Conservation (phyloP, 1,284 basidiomycete genomes). For the Trichosporon asahii region DNA sequence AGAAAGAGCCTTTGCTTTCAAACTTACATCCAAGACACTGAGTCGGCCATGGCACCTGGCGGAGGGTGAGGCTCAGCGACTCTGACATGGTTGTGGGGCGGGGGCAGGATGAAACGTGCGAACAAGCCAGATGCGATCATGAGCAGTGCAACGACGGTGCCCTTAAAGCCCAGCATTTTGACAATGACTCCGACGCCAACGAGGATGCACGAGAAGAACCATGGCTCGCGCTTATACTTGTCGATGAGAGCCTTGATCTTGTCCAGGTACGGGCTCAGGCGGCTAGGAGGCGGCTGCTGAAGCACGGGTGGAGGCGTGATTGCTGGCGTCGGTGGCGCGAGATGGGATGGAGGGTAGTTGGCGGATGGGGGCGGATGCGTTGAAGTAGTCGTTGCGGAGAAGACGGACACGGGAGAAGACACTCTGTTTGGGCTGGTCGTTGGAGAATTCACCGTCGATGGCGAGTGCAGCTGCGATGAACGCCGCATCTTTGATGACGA, state of each 20-base stretch:
- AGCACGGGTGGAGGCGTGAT: not conserved
- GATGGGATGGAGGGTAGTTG: not conserved
- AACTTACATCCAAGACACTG: conserved; percentile 23
- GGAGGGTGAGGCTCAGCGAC: conserved; percentile 8
- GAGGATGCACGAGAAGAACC: not conserved
- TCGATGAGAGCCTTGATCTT: not conserved
- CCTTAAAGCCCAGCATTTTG: conserved; percentile 5
- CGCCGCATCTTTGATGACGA: not conserved
- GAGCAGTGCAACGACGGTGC: not conserved
- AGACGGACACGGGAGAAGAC: not conserved
- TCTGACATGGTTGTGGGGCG: not conserved
- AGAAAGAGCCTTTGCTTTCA: not conserved
- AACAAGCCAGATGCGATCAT: conserved; percentile 5
- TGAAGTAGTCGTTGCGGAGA: not conserved
- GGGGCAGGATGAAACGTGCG: conserved; percentile 15
- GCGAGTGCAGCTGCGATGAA: not conserved
- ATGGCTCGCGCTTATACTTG: not conserved
- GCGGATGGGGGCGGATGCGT: not conserved
- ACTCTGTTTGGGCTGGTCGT: not conserved
- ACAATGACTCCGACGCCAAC: conserved; percentile 9
- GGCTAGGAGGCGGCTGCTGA: not conserved
- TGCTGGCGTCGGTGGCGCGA: not conserved
- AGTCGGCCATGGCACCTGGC: conserved; percentile 8
- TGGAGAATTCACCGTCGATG: not conserved
- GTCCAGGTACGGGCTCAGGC: not conserved